Evolutionary conservation across 108 stramenopile genomes (phyloP), one percentile per base, ranked within the genome.

Genomic region (Fragilariopsis cylindrus): DNA sequence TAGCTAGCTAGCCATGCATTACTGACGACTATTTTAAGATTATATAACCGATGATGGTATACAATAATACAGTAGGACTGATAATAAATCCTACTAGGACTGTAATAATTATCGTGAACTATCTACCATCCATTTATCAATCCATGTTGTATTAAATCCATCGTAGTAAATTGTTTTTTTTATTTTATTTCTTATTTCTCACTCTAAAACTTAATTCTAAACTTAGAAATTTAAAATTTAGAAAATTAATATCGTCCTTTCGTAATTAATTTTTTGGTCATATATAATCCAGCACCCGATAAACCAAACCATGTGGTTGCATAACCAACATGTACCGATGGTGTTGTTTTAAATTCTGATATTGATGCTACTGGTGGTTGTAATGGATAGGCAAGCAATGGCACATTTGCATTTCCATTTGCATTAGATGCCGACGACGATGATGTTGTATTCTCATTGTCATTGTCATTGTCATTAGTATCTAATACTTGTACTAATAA

Each of bases 291-390:
- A 16, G 95, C 95, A 9, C 74, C 80, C 43, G 89, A 82, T 69
- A 96, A 76, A 4, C 90, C 90, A 82, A 86, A 96, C 95, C 95
- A 96, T 0, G 95, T 96, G 16, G 77, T 72, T 7, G 95, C 95
- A 81, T 96, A 96, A 42, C 91, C 95, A 12, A 80, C 88, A 70
- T 96, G 95, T 50, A 89, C 74, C 0, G 77, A 78, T 5, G 95
- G 95, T 1, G 88, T 90, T 3, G 85, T 84, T 75, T 90, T 89
- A 81, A 91, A 92, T 64, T 92, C 88, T n/a, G 88, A 90, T 41
- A 92, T 80, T 2, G 79, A 69, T 21, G 84, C 82, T 30, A 72
- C 65, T n/a, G 85, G 55, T 54, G 84, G 82, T 58, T 52, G 67
- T 2, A 82, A 43, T 43, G 88, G 88, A 66, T 76, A 82, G 0